phyloP scores from a whole-genome alignment of 805 yeast species.

The Candida pini region DNA sequence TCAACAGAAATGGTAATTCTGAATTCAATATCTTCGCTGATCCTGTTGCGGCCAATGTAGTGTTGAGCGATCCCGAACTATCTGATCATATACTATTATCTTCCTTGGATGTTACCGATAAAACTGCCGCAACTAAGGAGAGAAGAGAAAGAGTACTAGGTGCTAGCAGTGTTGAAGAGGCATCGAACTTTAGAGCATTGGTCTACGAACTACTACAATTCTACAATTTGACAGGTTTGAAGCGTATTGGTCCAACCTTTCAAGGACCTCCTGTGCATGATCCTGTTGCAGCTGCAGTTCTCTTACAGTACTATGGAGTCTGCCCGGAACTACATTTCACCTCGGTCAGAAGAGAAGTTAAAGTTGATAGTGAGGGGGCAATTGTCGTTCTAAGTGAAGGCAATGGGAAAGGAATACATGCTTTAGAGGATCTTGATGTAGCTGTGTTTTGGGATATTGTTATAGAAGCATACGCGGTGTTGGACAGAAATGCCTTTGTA shows the following conservation, averaged over 20 bases:
- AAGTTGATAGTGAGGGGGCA: slow-evolving; percentile 23
- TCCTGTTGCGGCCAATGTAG: slow-evolving; percentile 63
- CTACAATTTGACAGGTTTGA: slow-evolving; percentile 41
- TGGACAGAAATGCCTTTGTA: slow-evolving; percentile 23
- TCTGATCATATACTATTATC: slow-evolving; percentile 46
- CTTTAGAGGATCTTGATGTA: slow-evolving; percentile 36
- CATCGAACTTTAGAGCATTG: slow-evolving; percentile 46
- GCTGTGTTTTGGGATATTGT: slow-evolving; percentile 42
- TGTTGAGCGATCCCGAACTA: slow-evolving; percentile 44
- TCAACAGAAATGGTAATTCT: slow-evolving; percentile 35
- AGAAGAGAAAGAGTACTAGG: slow-evolving; percentile 36
- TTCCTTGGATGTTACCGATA: slow-evolving; percentile 69
- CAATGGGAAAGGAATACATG: slow-evolving; percentile 37
- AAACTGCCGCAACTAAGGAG: slow-evolving; percentile 45
- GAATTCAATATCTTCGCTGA: slow-evolving; percentile 77
- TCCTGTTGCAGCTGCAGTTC: slow-evolving; percentile 61
- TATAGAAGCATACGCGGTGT: slow-evolving; percentile 31
- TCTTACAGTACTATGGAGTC: slow-evolving; percentile 40
- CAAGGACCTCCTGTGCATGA: slow-evolving; percentile 78
- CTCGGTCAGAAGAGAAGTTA: slow-evolving; percentile 14
- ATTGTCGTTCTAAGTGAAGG: slow-evolving; percentile 10
- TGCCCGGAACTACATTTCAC: slow-evolving; percentile 16
- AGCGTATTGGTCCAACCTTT: slow-evolving; percentile 34
- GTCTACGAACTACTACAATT: slow-evolving; percentile 48
- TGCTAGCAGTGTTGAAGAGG: slow-evolving; percentile 21